Conservation (phyloP, 1,284 basidiomycete species). For the Ganoderma leucocontextum region DNA sequence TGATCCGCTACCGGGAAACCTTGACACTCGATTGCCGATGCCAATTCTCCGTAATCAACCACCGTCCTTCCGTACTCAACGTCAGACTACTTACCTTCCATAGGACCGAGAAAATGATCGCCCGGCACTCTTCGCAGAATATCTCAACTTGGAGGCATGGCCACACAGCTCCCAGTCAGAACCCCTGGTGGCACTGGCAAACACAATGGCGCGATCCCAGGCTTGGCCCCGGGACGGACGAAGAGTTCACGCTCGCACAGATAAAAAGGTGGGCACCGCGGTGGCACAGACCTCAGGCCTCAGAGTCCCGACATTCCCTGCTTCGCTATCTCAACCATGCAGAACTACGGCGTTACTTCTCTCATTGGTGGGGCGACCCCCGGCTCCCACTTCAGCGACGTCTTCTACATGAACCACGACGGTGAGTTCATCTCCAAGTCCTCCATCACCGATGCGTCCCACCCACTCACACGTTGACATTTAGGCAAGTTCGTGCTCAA, state of each 20-base stretch:
- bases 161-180: no score
- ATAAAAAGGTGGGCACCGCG: background rate
- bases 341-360: constrained; percentile 12
- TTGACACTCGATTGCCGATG: background rate
- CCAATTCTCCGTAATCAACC: no score
- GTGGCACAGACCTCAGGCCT: background rate
- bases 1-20: no score
- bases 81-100: no score
- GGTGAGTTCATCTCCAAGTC: background rate
- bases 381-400: constrained; percentile 21
- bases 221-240: no score
- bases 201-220: no score
- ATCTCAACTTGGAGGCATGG: no score
- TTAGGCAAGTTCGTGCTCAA: constrained; percentile 10
- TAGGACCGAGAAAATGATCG: no score
- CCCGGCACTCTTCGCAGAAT: background rate
- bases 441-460: background rate
- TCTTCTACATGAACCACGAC: constrained; percentile 9
- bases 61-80: no score
- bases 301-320: background rate
- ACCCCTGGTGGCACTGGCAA: no score
- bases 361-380: constrained; percentile 24
- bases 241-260: background rate
- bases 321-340: background rate
- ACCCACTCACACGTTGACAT: background rate